Percentiles rank a stretch among this genome's conserved stretches.
phyloP scores from a whole-genome alignment of 1,284 basidiomycete genomes.

The Ustilago hordei region DNA sequence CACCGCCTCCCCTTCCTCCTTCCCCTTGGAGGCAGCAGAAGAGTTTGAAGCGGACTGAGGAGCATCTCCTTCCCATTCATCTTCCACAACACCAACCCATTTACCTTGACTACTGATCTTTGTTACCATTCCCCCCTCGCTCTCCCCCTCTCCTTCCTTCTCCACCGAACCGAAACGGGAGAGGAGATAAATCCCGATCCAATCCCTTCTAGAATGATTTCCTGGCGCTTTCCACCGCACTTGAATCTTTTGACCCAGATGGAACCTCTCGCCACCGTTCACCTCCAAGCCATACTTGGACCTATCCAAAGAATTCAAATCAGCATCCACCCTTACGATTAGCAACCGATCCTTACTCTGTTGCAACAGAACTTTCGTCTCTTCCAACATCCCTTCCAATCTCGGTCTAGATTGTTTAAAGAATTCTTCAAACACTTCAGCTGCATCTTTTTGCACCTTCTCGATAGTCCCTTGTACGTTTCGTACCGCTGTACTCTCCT shows the following conservation, averaged over 20 bases:
- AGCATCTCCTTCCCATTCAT: constrained; percentile 91
- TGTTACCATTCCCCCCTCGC: constrained; percentile 72
- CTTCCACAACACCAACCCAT: constrained; percentile 90
- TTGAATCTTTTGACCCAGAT: constrained; percentile 88
- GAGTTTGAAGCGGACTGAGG: constrained; percentile 28
- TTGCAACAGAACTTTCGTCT: constrained; percentile 90
- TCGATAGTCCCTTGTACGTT: constrained; percentile 94
- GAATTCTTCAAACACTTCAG: constrained; percentile 90
- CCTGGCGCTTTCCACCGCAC: constrained; percentile 88
- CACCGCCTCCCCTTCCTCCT: not conserved
- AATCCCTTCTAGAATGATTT: constrained; percentile 91
- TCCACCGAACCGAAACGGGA: constrained; percentile 40
- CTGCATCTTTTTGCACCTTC: constrained; percentile 92
- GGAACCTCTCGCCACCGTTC: constrained; percentile 74
- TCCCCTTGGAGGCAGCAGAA: not conserved
- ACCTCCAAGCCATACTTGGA: constrained; percentile 43
- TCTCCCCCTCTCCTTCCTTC: constrained; percentile 32
- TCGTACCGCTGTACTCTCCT: constrained; percentile 74
- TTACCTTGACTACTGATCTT: constrained; percentile 86
- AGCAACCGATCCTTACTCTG: constrained; percentile 81
- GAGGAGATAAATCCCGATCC: constrained; percentile 87
- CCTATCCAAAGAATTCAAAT: constrained; percentile 51
- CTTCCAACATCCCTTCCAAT: constrained; percentile 76
- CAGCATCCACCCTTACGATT: constrained; percentile 57
- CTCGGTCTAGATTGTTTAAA: constrained; percentile 74